Conservation (phyloP, 2,329 filamentous ascomycete species). For the Remersonia thermophila region DNA sequence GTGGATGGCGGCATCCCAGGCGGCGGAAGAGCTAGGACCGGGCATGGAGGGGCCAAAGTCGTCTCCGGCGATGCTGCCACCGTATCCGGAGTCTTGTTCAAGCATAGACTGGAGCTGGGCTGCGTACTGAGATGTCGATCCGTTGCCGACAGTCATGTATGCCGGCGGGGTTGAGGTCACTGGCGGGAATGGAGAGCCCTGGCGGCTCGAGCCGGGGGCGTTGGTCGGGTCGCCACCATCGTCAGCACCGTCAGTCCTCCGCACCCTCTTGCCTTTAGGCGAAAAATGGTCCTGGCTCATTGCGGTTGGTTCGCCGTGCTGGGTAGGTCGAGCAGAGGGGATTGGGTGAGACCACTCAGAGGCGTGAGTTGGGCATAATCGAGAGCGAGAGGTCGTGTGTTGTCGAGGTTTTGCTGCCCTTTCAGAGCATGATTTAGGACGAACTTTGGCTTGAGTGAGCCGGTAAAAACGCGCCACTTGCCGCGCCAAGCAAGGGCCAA, state of each 20-base stretch:
- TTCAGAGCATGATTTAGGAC: conserved; percentile 3
- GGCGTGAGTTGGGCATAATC: conserved; percentile 4
- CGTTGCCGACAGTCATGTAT: conserved; percentile 82
- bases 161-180: conserved; percentile 16
- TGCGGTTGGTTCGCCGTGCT: conserved; percentile 8
- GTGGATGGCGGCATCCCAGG: conserved; percentile 33
- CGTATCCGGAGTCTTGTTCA: conserved; percentile 85
- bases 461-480: conserved; percentile 1
- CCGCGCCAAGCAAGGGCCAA: conserved; percentile 2
- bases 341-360: neutral
- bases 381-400: neutral
- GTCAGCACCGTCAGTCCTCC: conserved; percentile 19
- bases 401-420: conserved; percentile 4
- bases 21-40: conserved; percentile 23
- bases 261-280: conserved; percentile 40
- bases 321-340: conserved; percentile 1
- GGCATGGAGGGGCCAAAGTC: conserved; percentile 27
- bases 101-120: conserved; percentile 68
- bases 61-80: conserved; percentile 62
- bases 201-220: conserved; percentile 14
- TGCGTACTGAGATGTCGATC: conserved; percentile 70
- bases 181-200: conserved; percentile 5
- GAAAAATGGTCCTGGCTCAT: conserved; percentile 51
- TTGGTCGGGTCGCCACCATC: conserved; percentile 15
- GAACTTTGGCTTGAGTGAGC: conserved; percentile 1